These are phyloP conservation scores for Apiospora koreana DNA, from an alignment of 2,329 filamentous ascomycete genomes.

Conservation along the genomic window DNA sequence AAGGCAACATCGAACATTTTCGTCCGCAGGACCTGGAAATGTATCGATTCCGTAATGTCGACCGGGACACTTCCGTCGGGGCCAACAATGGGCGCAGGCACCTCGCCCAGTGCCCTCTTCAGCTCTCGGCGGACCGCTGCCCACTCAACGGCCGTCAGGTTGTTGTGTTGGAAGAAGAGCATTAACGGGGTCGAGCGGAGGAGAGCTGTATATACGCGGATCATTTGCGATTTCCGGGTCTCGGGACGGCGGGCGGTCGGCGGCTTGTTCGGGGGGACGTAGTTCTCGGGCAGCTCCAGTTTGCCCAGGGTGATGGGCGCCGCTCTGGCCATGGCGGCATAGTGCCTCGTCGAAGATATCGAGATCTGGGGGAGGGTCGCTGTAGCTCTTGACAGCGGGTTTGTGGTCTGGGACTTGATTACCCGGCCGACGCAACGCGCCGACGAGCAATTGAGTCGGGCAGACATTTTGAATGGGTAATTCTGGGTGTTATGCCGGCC, in stretches of 20 bases:
- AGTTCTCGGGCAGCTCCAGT: conserved; percentile 45
- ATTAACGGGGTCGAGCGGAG: conserved; percentile 83
- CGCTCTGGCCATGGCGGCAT: conserved; percentile 25
- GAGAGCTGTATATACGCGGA: conserved; percentile 83
- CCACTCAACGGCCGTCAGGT: conserved; percentile 73
- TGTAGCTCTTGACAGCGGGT: conserved; percentile 9
- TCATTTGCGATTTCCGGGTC: conserved; percentile 86
- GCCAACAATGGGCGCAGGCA: conserved; percentile 35
- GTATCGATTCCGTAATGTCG: conserved; percentile 61
- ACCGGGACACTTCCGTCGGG: conserved; percentile 41
- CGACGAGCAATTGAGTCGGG: conserved; percentile 17
- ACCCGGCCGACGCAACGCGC: conserved; percentile 13
- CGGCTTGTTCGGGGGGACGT: conserved; percentile 72
- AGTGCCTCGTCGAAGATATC: conserved; percentile 20
- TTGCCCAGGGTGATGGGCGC: conserved; percentile 21
- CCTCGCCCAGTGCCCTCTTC: conserved; percentile 44
- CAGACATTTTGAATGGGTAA: conserved; percentile 13
- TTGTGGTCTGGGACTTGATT: conserved; percentile 7
- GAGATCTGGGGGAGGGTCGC: neutral
- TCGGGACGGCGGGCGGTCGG: conserved; percentile 85
- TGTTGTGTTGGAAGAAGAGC: conserved; percentile 76
- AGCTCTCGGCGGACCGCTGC: conserved; percentile 71
- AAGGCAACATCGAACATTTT: conserved; percentile 87
- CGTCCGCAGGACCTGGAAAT: conserved; percentile 83
- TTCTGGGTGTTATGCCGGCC: neutral